These are phyloP conservation scores for Recurvomyces mirabilis DNA, from an alignment of 495 filamentous ascomycete genomes.

Conservation along the genomic window DNA sequence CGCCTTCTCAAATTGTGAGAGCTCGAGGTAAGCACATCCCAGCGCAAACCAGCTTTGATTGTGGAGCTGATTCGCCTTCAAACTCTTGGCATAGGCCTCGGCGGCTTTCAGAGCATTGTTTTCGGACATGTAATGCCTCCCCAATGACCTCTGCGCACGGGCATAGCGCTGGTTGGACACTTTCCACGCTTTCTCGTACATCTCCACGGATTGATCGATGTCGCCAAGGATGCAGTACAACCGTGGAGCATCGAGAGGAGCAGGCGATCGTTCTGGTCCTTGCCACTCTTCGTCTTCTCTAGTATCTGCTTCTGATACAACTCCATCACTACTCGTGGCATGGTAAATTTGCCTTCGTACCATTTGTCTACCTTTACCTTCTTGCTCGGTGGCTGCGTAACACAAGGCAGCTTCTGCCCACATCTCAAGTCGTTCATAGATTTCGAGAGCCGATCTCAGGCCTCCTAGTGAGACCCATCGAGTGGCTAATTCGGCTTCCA, in stretches of 20 bases:
- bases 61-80: slow-evolving; percentile 70
- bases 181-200: slow-evolving; percentile 83
- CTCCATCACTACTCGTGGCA: slow-evolving; percentile 33
- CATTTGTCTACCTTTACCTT: slow-evolving; percentile 68
- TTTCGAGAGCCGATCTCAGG: slow-evolving; percentile 80
- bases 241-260: slow-evolving; percentile 73
- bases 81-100: slow-evolving; percentile 63
- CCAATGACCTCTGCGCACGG: slow-evolving; percentile 77
- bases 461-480: slow-evolving; percentile 82
- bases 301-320: slow-evolving; percentile 38
- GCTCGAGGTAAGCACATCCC: slow-evolving; percentile 73
- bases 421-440: slow-evolving; percentile 87
- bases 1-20: slow-evolving; percentile 66
- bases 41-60: slow-evolving; percentile 76
- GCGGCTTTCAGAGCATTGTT: slow-evolving; percentile 58
- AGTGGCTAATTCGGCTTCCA: slow-evolving; percentile 85
- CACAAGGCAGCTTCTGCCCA: slow-evolving; percentile 95
- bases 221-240: slow-evolving; percentile 93
- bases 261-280: slow-evolving; percentile 48
- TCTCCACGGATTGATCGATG: slow-evolving; percentile 56
- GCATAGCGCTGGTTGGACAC: slow-evolving; percentile 71
- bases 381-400: slow-evolving; percentile 66
- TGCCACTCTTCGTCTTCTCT: slow-evolving; percentile 36
- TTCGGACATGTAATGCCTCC: slow-evolving; percentile 56
- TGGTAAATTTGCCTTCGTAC: slow-evolving; percentile 68